Conservation (phyloP, 1,284 basidiomycete species). For the Melanopsichium pennsylvanicum region DNA sequence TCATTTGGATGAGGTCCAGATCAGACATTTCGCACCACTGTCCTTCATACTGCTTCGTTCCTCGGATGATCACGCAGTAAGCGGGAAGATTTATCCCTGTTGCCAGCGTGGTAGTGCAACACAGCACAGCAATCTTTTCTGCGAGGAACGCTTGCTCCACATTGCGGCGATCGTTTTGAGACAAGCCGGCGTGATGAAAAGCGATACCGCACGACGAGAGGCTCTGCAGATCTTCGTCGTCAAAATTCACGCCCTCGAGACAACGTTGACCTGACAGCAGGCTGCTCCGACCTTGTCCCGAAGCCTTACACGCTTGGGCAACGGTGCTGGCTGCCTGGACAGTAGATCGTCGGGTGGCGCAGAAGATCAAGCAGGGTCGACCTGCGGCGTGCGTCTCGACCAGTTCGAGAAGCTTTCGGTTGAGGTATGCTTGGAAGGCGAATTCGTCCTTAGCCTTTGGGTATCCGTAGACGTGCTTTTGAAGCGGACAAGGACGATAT, state of each 20-base stretch:
- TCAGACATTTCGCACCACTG: conserved; percentile 52
- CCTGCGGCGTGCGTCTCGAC: conserved; percentile 44
- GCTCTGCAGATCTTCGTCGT: conserved; percentile 33
- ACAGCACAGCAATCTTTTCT: conserved; percentile 69
- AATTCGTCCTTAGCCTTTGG: conserved; percentile 77
- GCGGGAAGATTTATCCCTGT: conserved; percentile 81
- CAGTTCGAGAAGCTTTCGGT: conserved; percentile 76
- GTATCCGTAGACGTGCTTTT: conserved; percentile 64
- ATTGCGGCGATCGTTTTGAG: conserved; percentile 74
- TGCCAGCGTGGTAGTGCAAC: conserved; percentile 74
- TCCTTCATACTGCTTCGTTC: conserved; percentile 52
- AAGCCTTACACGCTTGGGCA: conserved; percentile 71
- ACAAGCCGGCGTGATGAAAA: conserved; percentile 84
- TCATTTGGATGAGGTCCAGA: conserved; percentile 71
- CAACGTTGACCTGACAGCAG: conserved; percentile 4
- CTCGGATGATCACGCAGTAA: conserved; percentile 59
- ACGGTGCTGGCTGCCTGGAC: conserved; percentile 76
- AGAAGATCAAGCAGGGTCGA: conserved; percentile 51
- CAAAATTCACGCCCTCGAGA: conserved; percentile 21
- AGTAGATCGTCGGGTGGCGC: conserved; percentile 69
- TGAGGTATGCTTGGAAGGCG: conserved; percentile 76
- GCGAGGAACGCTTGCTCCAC: conserved; percentile 77
- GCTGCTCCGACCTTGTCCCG: conserved; percentile 6
- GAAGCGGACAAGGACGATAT: conserved; percentile 52
- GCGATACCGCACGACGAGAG: conserved; percentile 73